Conservation (phyloP, 2,329 filamentous ascomycete genomes). For the Talaromyces sp. region DNA sequence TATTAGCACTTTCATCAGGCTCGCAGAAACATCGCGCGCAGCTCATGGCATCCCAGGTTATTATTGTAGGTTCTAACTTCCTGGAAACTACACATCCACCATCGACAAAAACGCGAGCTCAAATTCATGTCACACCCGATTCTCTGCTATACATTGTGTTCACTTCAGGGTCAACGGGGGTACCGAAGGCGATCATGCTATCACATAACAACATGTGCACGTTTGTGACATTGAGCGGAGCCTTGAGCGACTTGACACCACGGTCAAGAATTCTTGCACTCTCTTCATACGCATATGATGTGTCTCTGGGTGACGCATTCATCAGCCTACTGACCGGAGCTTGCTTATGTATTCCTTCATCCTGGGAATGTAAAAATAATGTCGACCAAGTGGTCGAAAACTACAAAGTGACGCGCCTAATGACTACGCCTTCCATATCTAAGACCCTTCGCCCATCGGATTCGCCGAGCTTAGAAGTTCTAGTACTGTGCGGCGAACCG, state of each 20-base stretch:
- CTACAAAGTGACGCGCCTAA: background rate
- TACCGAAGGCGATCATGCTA: slow-evolving; percentile 55
- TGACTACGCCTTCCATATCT: background rate
- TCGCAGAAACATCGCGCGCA: background rate
- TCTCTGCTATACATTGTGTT: slow-evolving; percentile 49
- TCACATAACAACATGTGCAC: slow-evolving; percentile 56
- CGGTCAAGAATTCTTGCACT: slow-evolving; percentile 57
- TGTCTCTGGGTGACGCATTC: slow-evolving; percentile 51
- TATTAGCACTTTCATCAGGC: background rate
- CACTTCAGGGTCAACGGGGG: slow-evolving; percentile 51
- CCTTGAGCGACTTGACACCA: slow-evolving; percentile 44
- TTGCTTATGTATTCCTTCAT: slow-evolving; percentile 49
- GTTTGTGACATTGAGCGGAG: slow-evolving; percentile 46
- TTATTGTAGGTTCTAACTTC: background rate
- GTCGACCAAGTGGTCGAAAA: background rate
- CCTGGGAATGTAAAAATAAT: slow-evolving; percentile 5
- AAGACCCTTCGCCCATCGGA: background rate
- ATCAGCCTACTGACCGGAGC: slow-evolving; percentile 51
- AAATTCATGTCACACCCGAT: no score
- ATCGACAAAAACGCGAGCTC: no score
- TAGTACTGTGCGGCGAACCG: slow-evolving; percentile 3
- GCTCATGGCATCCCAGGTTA: background rate
- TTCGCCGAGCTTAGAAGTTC: background rate
- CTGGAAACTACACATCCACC: slow-evolving; percentile 23
- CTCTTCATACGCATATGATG: slow-evolving; percentile 53